Percentiles rank a stretch among this genome's conserved stretches.
Conservation (phyloP, 306 rosid genomes). For the Rosa rugosa region DNA sequence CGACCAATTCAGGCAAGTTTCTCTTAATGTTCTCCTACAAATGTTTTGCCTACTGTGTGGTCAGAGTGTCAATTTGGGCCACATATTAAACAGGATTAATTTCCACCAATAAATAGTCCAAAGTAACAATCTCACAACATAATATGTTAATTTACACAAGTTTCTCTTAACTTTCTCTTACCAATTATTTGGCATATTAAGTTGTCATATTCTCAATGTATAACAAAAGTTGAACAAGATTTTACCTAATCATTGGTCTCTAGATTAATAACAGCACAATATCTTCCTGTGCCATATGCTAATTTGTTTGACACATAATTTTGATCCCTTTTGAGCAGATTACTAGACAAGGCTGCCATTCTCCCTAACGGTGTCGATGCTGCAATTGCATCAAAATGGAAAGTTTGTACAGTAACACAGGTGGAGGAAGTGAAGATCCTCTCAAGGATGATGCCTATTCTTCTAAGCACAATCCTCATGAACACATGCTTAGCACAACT, state of each 20-base stretch:
- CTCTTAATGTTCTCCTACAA: background rate
- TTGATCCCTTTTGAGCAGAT: constrained; percentile 24
- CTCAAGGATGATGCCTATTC: constrained; percentile 61
- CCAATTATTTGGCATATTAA: background rate
- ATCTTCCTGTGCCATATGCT: background rate
- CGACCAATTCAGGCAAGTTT: constrained; percentile 18
- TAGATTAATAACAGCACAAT: background rate
- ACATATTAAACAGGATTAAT: too few relatives aligned
- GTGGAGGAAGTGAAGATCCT: constrained; percentile 59
- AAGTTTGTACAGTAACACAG: constrained; percentile 37
- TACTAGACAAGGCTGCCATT: constrained; percentile 59
- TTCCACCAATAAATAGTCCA: background rate
- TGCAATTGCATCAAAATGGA: constrained; percentile 37
- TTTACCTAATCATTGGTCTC: background rate
- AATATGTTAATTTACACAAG: background rate
- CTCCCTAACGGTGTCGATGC: constrained; percentile 27
- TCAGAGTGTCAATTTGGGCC: too few relatives aligned
- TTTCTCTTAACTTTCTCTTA: background rate
- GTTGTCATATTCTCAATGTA: background rate
- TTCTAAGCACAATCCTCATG: constrained; percentile 55
- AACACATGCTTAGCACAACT: constrained; percentile 58
- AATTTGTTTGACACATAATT: background rate
- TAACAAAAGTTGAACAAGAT: background rate
- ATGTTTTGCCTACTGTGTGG: background rate
- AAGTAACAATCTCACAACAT: background rate